Evolutionary conservation across 768 basidiomycete species (phyloP).

Genomic region (Naganishia randhawae): DNA sequence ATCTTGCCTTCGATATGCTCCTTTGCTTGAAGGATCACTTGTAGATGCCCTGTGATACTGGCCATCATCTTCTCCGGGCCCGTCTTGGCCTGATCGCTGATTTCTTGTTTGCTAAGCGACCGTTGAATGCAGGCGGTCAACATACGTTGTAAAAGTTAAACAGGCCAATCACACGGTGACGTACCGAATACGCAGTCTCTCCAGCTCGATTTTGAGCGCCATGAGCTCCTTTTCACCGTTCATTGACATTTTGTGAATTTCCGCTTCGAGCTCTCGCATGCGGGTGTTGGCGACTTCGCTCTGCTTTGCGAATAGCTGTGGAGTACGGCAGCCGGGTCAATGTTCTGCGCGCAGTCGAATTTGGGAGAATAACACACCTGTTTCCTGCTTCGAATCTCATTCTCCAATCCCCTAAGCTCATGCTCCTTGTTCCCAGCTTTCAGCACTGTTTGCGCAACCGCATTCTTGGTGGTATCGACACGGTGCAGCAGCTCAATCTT

Average conservation of each 20-base stretch:
- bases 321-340: neutral
- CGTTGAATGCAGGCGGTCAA: no score
- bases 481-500: constrained; percentile 15
- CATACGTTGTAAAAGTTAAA: no score
- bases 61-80: constrained; percentile 29
- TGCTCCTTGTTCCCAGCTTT: constrained; percentile 22
- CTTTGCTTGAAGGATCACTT: constrained; percentile 45
- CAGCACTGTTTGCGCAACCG: constrained; percentile 10
- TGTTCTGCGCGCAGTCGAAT: neutral
- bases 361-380: constrained; percentile 35
- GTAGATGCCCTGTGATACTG: constrained; percentile 41
- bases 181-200: constrained; percentile 45
- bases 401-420: constrained; percentile 21
- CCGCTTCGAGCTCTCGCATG: constrained; percentile 41
- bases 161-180: no score
- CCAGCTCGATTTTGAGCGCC: constrained; percentile 42
- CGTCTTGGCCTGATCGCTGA: constrained; percentile 22
- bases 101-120: constrained; percentile 18
- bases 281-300: constrained; percentile 40
- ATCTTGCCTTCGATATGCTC: constrained; percentile 42
- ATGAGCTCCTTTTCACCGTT: constrained; percentile 47
- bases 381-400: constrained; percentile 37
- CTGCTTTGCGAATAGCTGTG: constrained; percentile 38
- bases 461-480: constrained; percentile 20
- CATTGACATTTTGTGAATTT: constrained; percentile 42